Evolutionary conservation across 192 early-diverging fungal species (phyloP), one percentile per base, ranked within the genome.

Genomic region (Mycoemilia scoparia): DNA sequence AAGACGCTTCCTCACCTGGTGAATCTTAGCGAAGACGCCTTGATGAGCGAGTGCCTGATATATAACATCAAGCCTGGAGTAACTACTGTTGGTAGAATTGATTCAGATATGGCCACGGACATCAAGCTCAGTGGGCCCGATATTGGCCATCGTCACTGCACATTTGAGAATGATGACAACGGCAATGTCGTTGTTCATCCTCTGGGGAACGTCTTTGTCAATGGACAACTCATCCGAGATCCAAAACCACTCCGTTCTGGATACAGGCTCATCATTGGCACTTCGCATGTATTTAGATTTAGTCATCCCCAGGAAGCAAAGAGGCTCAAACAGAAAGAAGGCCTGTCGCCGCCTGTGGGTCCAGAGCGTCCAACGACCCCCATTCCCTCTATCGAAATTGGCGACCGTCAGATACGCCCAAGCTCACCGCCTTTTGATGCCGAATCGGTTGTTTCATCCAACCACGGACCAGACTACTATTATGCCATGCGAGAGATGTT

Each of bases 21-120:
- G 38, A 92, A 88, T 40, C 69, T 86, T 14, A 86, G 79, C 45
- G 85, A 88, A 46, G 81, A 92, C 46, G 80, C 85, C 31, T 64
- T 80, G 10, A 78, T 83, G 76, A 78, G 78, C 11, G 85, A 92
- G 44, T 88, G 84, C 37, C 60, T 92, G 2, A 69, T 92, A n/a
- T 88, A 87, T 57, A 77, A 77, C 31, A 60, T 92, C 34, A 77
- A 77, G 28, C 65, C 69, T 1, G 87, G 87, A 0, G 55, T 40
- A 4, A 83, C 82, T 0, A 38, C 49, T 5, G 84, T 86, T 3
- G 87, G 80, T 5, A 45, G 60, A 0, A 42, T 56, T 19, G 56
- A 61, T 7, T 50, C 52, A 2, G 52, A 28, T 11, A 11, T 13
- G 9, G 33, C 29, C 37, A 45, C 41, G 17, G 58, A 61, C 15